Conservation (phyloP, 139 green algal species). For the Closterium sp. region DNA sequence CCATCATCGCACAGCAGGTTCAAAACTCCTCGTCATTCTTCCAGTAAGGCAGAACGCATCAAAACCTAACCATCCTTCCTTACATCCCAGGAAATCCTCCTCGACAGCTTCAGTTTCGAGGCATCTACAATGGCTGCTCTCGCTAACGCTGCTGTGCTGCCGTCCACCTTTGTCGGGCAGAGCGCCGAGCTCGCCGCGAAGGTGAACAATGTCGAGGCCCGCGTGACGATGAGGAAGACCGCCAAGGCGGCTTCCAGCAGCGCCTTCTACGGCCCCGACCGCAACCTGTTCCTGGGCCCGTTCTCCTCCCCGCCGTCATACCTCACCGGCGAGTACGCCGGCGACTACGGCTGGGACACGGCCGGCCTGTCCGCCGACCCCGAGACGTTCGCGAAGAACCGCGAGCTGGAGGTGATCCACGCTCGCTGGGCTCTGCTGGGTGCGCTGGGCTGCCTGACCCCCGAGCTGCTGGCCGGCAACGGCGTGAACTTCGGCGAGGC, state of each 20-base stretch:
- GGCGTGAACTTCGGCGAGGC: conserved; percentile 47
- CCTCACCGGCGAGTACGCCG: conserved; percentile 27
- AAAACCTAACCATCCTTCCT: too few relatives aligned
- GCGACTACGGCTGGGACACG: conserved; percentile 82
- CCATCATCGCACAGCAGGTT: neutral
- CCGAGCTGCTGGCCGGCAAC: conserved; percentile 48
- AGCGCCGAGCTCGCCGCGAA: neutral
- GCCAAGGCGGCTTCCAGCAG: conserved; percentile 8
- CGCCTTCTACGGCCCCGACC: conserved; percentile 37
- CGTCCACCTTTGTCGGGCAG: conserved; percentile 32
- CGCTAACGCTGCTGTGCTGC: neutral
- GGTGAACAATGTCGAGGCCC: conserved; percentile 12
- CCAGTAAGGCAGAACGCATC: too few relatives aligned
- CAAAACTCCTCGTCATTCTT: neutral
- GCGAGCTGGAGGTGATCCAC: conserved; percentile 86
- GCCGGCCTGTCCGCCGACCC: conserved; percentile 92
- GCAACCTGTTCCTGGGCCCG: conserved; percentile 53
- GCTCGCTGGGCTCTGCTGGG: conserved; percentile 87
- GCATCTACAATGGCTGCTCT: neutral
- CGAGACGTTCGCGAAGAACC: conserved; percentile 65
- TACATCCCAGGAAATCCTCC: neutral
- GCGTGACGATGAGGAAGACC: conserved; percentile 26
- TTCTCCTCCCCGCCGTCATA: conserved; percentile 49
- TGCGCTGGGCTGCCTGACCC: conserved; percentile 60
- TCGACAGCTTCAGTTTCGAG: neutral